Evolutionary conservation across 2,329 filamentous ascomycete genomes (phyloP).

Genomic region (Davidsoniella australis): DNA sequence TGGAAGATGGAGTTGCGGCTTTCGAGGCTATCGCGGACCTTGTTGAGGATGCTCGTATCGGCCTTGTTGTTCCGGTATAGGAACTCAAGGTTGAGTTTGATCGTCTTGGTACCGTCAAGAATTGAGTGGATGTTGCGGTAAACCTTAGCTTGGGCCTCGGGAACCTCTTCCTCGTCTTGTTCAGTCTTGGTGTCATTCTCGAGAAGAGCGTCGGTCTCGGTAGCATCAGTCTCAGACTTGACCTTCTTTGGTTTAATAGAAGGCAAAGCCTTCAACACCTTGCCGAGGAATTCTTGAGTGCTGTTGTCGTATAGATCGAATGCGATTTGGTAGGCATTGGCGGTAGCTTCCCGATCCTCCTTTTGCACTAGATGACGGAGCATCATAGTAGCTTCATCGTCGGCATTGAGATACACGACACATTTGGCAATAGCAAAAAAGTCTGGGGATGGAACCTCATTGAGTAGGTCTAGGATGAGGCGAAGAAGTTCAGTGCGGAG

Average conservation of each 20-base stretch:
- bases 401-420: conserved; percentile 85
- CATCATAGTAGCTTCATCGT: conserved; percentile 77
- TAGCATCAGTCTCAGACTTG: conserved; percentile 26
- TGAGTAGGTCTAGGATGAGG: conserved; percentile 87
- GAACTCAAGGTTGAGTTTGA: conserved; percentile 90
- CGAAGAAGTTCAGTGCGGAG: conserved; percentile 72
- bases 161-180: conserved; percentile 26
- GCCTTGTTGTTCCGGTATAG: conserved; percentile 90
- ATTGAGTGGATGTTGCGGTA: conserved; percentile 49
- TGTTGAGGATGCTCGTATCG: conserved; percentile 83
- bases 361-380: conserved; percentile 66
- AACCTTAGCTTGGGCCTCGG: conserved; percentile 36
- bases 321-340: conserved; percentile 89
- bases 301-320: conserved; percentile 98
- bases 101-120: conserved; percentile 80
- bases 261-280: conserved; percentile 69
- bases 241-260: conserved; percentile 27
- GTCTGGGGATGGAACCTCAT: conserved; percentile 79
- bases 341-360: conserved; percentile 59
- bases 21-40: conserved; percentile 87
- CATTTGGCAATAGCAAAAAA: conserved; percentile 98
- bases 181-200: conserved; percentile 25
- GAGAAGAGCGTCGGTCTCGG: conserved; percentile 33
- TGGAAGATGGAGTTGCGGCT: conserved; percentile 97
- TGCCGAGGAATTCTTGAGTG: conserved; percentile 87